These are phyloP conservation scores for Trichoderma oligosporum DNA, from an alignment of 2,329 filamentous ascomycete species.

Conservation along the genomic window DNA sequence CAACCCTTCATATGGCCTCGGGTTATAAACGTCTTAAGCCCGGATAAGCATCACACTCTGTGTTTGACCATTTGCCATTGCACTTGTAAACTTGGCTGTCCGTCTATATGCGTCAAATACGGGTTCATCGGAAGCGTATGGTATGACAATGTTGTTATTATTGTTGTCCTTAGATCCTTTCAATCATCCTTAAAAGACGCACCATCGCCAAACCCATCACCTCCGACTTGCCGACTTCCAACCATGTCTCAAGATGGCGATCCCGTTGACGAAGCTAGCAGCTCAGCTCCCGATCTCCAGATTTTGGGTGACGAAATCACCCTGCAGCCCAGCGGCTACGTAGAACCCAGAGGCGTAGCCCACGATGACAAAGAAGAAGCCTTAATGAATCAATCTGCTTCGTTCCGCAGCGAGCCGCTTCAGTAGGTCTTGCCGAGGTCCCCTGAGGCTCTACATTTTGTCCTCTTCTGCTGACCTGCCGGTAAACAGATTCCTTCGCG, in stretches of 20 bases:
- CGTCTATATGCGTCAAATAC: background rate
- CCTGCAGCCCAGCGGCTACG: constrained; percentile 67
- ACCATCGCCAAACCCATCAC: background rate
- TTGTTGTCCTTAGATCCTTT: background rate
- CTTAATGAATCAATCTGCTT: constrained; percentile 77
- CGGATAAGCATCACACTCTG: constrained; percentile 14
- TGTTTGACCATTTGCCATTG: constrained; percentile 1
- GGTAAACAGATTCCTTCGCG: constrained; percentile 75
- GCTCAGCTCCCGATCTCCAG: constrained; percentile 68
- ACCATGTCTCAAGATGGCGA: constrained; percentile 33
- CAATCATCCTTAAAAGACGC: background rate
- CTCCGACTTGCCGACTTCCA: constrained; percentile 5
- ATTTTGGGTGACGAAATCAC: constrained; percentile 72
- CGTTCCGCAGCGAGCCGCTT: constrained; percentile 70
- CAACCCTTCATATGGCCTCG: constrained; percentile 16
- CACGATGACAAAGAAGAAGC: constrained; percentile 60
- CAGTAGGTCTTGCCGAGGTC: constrained; percentile 41
- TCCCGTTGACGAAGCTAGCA: constrained; percentile 29
- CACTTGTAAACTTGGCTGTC: background rate
- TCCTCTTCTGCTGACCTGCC: constrained; percentile 20
- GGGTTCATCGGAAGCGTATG: background rate
- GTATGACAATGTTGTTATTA: constrained; percentile 13
- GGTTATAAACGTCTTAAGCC: constrained; percentile 1
- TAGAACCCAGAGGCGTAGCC: constrained; percentile 47
- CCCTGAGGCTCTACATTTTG: background rate